Base-by-base conservation (phyloP, 306 rosid genomes). In the Begonia loranthoides region DNA sequence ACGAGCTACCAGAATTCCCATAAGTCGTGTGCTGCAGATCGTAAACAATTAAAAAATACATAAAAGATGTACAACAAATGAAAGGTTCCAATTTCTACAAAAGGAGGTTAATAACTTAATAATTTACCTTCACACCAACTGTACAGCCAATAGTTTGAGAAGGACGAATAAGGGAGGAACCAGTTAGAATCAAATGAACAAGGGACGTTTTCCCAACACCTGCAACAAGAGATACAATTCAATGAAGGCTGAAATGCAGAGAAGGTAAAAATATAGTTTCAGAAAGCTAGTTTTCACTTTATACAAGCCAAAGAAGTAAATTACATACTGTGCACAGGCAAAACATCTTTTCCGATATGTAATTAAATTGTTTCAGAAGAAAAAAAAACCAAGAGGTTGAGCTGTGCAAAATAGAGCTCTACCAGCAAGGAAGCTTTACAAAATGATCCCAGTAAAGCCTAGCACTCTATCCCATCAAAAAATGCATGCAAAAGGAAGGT, bases 191-290 rank as follows among this genome's bases (percentile, higher is more conserved):
- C 67, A 92, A 66, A 76, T 86, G 74, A 65, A 80, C 96, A 61
- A 92, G 82, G 72, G 99, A 86, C 44, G 84, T 69, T 73, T 92
- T 92, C 58, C 99, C 99, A 62, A 92, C 99, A 69, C 99, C 99
- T 92, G 70, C 39, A 16, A 58, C 57, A 56, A 19, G 1, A 14
- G 33, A 48, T 15, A 59, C 59, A 52, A 61, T 33, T 12, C 43
- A 48, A 19, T 41, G 43, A 59, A 10, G 15, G 51, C n/a, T 15
- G 9, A 17, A 33, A 54, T 19, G 19, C 16, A 59, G 14, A 10
- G 40, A 49, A 47, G 10, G 40, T 9, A 59, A 54, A 12, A 28
- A 48, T 15, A 49, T 39, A 34, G 33, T 39, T 17, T 38, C 15
- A 9, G 9, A 38, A 14, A 4, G 15, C 48, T 0, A 44, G 15